Conservation (phyloP, 2,329 filamentous ascomycete genomes). For the Colletotrichum zoysiae region DNA sequence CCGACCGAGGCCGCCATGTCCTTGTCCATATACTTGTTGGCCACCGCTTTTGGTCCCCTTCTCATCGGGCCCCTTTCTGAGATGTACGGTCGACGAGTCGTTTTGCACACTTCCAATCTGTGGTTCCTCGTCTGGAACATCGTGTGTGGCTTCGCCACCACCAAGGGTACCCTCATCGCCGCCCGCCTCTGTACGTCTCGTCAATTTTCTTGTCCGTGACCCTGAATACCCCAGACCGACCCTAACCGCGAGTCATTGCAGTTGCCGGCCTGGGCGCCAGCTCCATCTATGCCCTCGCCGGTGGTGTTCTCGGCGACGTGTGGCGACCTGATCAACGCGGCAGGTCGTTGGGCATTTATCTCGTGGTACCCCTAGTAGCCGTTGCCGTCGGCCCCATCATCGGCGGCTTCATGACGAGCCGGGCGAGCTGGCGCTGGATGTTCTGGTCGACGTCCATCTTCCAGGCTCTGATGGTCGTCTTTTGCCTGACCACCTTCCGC, state of each 20-base stretch:
- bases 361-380: not conserved
- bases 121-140: slow-evolving; percentile 65
- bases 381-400: not conserved
- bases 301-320: slow-evolving; percentile 61
- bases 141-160: slow-evolving; percentile 55
- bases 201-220: no score
- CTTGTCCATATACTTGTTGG: slow-evolving; percentile 58
- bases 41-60: slow-evolving; percentile 59
- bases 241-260: no score
- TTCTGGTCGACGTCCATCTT: not conserved
- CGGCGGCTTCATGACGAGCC: not conserved
- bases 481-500: not conserved
- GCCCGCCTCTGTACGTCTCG: slow-evolving; percentile 51
- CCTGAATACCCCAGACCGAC: no score
- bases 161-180: slow-evolving; percentile 57
- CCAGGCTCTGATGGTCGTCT: not conserved
- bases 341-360: slow-evolving; percentile 44
- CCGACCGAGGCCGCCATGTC: slow-evolving; percentile 61
- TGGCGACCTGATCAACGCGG: slow-evolving; percentile 61
- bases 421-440: not conserved
- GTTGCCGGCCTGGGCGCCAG: slow-evolving; percentile 63
- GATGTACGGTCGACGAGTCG: slow-evolving; percentile 58
- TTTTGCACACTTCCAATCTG: slow-evolving; percentile 60
- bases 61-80: slow-evolving; percentile 61
- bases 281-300: slow-evolving; percentile 59